Base-by-base conservation (phyloP, 176 grass and related monocot species). In the Lolium rigidum region DNA sequence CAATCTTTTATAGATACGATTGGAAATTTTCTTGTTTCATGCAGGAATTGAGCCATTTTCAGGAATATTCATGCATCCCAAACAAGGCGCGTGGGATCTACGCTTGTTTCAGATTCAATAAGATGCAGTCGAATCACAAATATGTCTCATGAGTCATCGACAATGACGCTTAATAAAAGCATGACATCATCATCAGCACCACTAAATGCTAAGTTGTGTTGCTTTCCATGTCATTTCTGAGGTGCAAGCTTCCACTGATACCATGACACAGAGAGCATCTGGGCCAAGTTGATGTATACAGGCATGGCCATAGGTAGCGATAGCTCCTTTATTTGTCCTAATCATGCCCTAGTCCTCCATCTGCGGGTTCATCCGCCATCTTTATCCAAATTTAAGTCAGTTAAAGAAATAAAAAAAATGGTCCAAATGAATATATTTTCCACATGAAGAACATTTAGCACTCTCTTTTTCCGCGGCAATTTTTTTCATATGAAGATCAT, bases 361-460 rank as follows among this genome's bases (percentile, higher is more conserved):
- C 74, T 16, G 46, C 44, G 18, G 52, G 63, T 38, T 51, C 14
- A 67, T 81, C 79, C 31, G 70, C 57, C 82, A 24, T 37, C 58
- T 84, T 57, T 38, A 39, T 83, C 43, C 41, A 83, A 59, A 83
- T 72, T 63, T 59, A 84, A 65, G 54, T 8, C 2, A 48, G 20
- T 13, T 26, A 8, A 43, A 14, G 10, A 51, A 38, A 71, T 17
- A 21, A 54, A 78, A 64, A 64, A 64, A 22, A 55, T 79, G n/a
- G 31, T 24, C 16, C 12, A 39, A 21, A 72, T 31, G 16, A 79
- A 84, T 12, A 26, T 20, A 71, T 10, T 61, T 56, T 56, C 67
- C 12, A 22, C 50, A 39, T 51, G 47, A 76, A 12, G 18, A 51
- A 81, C 6, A 51, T 20, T 86, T 25, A 71, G 24, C 76, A 80